Evolutionary conservation across 1,284 basidiomycete species (phyloP), one percentile per base, ranked within the genome.

Genomic region (Neonothopanus nambi): DNA sequence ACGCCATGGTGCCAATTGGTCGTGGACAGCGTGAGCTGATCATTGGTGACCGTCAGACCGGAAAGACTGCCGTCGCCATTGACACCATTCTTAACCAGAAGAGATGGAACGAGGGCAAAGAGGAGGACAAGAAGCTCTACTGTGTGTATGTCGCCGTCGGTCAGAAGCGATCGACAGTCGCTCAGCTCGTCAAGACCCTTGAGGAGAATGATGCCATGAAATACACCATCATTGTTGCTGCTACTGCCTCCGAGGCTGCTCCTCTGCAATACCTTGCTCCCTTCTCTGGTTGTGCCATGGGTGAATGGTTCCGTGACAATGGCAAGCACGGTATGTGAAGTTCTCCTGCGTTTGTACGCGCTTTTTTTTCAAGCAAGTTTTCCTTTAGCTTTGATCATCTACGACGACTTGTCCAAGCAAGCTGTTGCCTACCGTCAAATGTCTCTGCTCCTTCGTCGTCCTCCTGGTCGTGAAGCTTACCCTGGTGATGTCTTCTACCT

Each of bases 241-340:
- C 96, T 66, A 99, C 96, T 61, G 96, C 96, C 59, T 98, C 95
- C 40, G 96, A 99, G 80, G 96, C 96, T 68, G 96, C 96, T 67
- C 96, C 96, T 63, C 85, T 99, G 56, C 96, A 98, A 76, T 99
- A 98, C 81, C 91, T 98, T 64, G 96, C 96, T 68, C 96, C 96
- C 67, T 99, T 99, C 94, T 96, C 96, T 67, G 96, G 96, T 63
- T 96, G 93, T 77, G 95, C 96, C 69, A 99, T 99, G 92, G 96
- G 96, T 75, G 96, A 99, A 82, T 99, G 96, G 96, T 99, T 99
- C 96, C 94, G 96, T 82, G 96, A 99, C 81, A 98, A 99, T 75
- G 95, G 94, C 81, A 96, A 93, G 77, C 89, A 91, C 65, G 85
- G 88, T 88, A 65, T 52, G 82, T 67, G 38, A n/a, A 51, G 30